Percentiles rank a stretch among this genome's conserved stretches.
Evolutionary conservation across 2,329 filamentous ascomycete genomes (phyloP).

Genomic region (Ceratocystis cubensis): DNA sequence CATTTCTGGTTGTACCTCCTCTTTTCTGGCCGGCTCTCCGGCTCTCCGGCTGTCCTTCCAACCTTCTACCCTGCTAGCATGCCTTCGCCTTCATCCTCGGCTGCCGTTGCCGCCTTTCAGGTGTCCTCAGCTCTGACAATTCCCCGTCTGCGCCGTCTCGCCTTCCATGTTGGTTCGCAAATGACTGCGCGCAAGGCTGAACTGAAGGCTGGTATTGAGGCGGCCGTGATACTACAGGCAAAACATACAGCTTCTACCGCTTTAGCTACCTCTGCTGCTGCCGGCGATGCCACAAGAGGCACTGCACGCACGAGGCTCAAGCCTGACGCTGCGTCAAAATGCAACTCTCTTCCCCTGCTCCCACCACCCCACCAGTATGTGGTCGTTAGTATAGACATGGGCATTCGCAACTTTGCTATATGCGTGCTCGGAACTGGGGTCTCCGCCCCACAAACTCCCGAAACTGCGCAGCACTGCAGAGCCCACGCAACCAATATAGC

Average conservation of each 20-base stretch:
- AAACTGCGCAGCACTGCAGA: neutral
- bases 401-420: conserved; percentile 18
- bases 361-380: neutral
- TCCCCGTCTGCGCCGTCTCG: conserved; percentile 5
- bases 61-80: neutral
- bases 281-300: neutral
- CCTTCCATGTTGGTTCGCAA: conserved; percentile 13
- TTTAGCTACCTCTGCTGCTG: neutral
- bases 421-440: conserved; percentile 1
- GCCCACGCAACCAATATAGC: neutral
- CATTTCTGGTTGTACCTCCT: too few relatives aligned
- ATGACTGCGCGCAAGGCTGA: conserved; percentile 10
- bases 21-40: neutral
- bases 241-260: neutral
- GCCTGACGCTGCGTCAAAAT: neutral
- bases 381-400: conserved; percentile 18
- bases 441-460: neutral
- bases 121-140: conserved; percentile 7
- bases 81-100: neutral
- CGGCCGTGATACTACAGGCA: neutral
- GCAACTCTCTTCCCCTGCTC: neutral
- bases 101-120: conserved; percentile 2
- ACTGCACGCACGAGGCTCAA: neutral
- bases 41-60: neutral
- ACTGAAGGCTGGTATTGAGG: neutral